phyloP scores from a whole-genome alignment of 1,139 yeast species.

The Fermentozyma sake region DNA sequence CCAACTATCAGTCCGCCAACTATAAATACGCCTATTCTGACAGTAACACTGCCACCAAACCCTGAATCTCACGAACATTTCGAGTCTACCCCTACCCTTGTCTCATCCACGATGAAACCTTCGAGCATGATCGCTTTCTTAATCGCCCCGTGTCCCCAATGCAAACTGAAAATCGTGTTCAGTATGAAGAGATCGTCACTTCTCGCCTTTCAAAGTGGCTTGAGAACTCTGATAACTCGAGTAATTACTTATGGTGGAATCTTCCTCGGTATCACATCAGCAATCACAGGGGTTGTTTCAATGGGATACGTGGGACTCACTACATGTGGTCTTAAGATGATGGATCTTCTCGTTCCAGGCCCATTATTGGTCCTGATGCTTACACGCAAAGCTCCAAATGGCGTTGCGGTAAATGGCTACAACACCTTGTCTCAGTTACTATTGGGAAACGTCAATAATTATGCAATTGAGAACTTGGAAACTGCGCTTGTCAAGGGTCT shows the following conservation, averaged over 20 bases:
- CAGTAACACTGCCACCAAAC: constrained; percentile 3
- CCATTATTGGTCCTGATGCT: constrained; percentile 29
- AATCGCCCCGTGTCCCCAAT: constrained; percentile 41
- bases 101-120: constrained; percentile 1
- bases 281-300: constrained; percentile 39
- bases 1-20: too few species aligned
- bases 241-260: constrained; percentile 29
- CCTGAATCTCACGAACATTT: background rate
- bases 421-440: constrained; percentile 16
- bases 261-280: constrained; percentile 36
- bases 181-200: constrained; percentile 28
- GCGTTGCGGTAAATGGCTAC: constrained; percentile 5
- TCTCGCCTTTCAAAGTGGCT: constrained; percentile 18
- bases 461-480: constrained; percentile 28
- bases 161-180: constrained; percentile 35
- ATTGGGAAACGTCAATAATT: constrained; percentile 15
- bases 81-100: background rate
- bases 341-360: constrained; percentile 36
- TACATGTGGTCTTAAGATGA: constrained; percentile 36
- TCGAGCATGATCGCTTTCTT: constrained; percentile 14
- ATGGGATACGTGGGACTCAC: constrained; percentile 42
- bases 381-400: constrained; percentile 11
- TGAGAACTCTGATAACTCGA: constrained; percentile 18
- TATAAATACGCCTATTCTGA: too few species aligned
- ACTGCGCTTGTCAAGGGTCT: constrained; percentile 31